Base-by-base conservation (phyloP, 2,329 filamentous ascomycete species). In the Nannizzia gypsea region DNA sequence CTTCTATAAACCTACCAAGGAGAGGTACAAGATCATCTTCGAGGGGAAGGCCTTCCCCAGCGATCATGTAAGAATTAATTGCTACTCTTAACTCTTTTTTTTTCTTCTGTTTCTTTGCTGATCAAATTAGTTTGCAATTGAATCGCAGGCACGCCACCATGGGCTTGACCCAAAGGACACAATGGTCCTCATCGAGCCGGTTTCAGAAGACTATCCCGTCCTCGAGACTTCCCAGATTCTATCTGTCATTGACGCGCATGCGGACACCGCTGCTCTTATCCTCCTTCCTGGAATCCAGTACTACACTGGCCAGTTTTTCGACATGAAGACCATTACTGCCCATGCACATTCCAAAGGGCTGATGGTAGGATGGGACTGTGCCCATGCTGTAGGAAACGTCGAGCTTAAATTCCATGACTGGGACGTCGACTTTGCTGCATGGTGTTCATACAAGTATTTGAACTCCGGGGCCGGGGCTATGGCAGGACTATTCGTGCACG, bases 371-470 rank as follows among this genome's bases (percentile, higher is more conserved):
- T 96, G 90, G 90, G 90, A 95, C 70, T 83, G 93, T 26, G 90
- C 90, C 0, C 90, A 95, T 71, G 89, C 89, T 0, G 88, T 83
- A 22, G 90, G 90, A 34, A 96, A 96, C 68, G 88, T 95, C 1
- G 84, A 87, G 44, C 74, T 96, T 17, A 74, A 79, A 61, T 79
- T 96, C 20, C 90, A 95, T 72, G 88, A 92, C 66, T 96, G 90
- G 90, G 81, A 88, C 65, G 89, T 95, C 36, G 90, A 96, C 71
- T 95, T 95, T 67, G 90, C 91, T 15, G 88, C 83, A 59, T 96
- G 90, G 90, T 96, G 90, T 73, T 91, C 86, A 17, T 96, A 96
- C 80, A 96, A 96, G 76, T 96, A 96, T 75, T 81, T 95, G 71
- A 95, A 95, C 70, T 84, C 85, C 26, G 90, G 90, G 0, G 89